A percentile compares a stretch with the other conserved stretches of the same genome.
Evolutionary conservation across 1,284 basidiomycete genomes (phyloP).

Genomic region (Microbotryum violaceum): DNA sequence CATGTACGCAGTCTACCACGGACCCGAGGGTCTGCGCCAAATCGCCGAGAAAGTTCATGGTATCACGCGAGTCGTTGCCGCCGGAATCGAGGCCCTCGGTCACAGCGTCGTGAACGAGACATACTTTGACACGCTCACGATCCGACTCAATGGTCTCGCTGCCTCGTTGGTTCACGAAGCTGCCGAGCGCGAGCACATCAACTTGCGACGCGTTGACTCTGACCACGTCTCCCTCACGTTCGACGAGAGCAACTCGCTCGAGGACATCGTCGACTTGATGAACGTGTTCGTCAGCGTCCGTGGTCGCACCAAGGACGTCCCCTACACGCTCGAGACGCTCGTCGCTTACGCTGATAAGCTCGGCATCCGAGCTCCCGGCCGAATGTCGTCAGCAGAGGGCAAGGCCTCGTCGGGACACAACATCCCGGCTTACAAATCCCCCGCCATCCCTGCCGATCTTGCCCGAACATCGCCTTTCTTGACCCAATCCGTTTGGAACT

Average conservation of each 20-base stretch:
- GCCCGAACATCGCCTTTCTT: slow-evolving; percentile 69
- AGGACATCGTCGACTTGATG: slow-evolving; percentile 59
- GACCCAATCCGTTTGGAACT: slow-evolving; percentile 75
- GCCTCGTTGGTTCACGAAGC: slow-evolving; percentile 63
- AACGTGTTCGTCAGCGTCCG: slow-evolving; percentile 63
- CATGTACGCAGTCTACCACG: slow-evolving; percentile 88
- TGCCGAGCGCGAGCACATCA: slow-evolving; percentile 63
- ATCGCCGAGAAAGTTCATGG: slow-evolving; percentile 87
- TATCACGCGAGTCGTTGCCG: slow-evolving; percentile 72
- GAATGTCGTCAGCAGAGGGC: slow-evolving; percentile 14
- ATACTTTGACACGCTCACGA: slow-evolving; percentile 92
- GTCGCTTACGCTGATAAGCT: slow-evolving; percentile 39
- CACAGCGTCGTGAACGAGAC: slow-evolving; percentile 55
- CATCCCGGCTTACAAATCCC: slow-evolving; percentile 31
- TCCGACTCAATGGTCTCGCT: slow-evolving; percentile 54
- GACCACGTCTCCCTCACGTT: slow-evolving; percentile 77
- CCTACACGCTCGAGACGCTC: slow-evolving; percentile 39
- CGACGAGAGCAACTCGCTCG: slow-evolving; percentile 73
- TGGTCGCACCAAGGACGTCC: slow-evolving; percentile 12
- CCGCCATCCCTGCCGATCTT: slow-evolving; percentile 52
- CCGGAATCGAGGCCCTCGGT: slow-evolving; percentile 62
- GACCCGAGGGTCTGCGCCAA: slow-evolving; percentile 71
- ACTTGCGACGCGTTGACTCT: slow-evolving; percentile 73
- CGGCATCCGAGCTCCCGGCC: slow-evolving; percentile 30
- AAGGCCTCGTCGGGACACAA: slow-evolving; percentile 33